Conservation (phyloP, 805 yeast species). For the Zygosaccharomyces siamensis region DNA sequence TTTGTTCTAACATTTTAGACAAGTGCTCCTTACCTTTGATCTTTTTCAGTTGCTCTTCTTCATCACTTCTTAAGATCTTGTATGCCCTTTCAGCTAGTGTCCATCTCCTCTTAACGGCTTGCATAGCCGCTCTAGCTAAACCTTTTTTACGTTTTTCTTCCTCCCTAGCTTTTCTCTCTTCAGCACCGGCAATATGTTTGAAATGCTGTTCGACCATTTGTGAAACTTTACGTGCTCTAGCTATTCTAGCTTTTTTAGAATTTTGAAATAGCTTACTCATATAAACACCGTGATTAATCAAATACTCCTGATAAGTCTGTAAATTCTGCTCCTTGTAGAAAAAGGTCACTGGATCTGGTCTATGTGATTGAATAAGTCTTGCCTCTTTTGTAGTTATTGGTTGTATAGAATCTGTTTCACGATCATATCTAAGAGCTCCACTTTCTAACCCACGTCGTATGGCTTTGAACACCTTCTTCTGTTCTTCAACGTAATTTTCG, state of each 20-base stretch:
- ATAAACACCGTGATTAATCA: slow-evolving; percentile 68
- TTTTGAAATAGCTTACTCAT: slow-evolving; percentile 68
- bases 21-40: slow-evolving; percentile 82
- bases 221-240: slow-evolving; percentile 68
- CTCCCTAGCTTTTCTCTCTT: slow-evolving; percentile 72
- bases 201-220: slow-evolving; percentile 83
- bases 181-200: slow-evolving; percentile 80
- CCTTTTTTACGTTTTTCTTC: slow-evolving; percentile 63
- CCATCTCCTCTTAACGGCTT: slow-evolving; percentile 90
- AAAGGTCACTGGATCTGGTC: slow-evolving; percentile 45
- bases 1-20: slow-evolving; percentile 82
- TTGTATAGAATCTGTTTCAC: slow-evolving; percentile 37
- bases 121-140: slow-evolving; percentile 75
- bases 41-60: slow-evolving; percentile 73
- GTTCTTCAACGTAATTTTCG: slow-evolving; percentile 50
- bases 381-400: slow-evolving; percentile 43
- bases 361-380: slow-evolving; percentile 35
- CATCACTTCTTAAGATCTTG: slow-evolving; percentile 65
- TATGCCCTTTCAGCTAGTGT: slow-evolving; percentile 78
- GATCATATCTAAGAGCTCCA: slow-evolving; percentile 43
- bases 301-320: slow-evolving; percentile 63
- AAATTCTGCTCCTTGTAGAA: slow-evolving; percentile 35
- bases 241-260: slow-evolving; percentile 55
- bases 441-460: slow-evolving; percentile 45
- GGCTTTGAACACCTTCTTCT: slow-evolving; percentile 40